These are phyloP conservation scores for Tylopilus sp. DNA, from an alignment of 768 basidiomycete species.

Conservation along the genomic window DNA sequence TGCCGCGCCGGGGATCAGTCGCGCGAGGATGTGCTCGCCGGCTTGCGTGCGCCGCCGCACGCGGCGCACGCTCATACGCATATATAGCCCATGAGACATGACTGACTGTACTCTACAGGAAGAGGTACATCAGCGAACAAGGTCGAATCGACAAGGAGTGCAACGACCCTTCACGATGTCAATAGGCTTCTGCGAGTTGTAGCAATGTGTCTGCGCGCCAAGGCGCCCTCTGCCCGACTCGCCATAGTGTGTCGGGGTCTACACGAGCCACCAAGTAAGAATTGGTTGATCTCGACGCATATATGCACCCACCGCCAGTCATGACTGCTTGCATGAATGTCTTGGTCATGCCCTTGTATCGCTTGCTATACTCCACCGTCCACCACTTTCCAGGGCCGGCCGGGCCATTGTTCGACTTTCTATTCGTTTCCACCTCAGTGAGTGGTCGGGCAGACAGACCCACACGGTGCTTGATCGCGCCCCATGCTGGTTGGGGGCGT, in stretches of 20 bases:
- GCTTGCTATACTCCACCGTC: constrained; percentile 83
- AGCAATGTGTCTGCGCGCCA: constrained; percentile 90
- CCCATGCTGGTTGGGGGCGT: constrained; percentile 74
- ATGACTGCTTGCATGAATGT: constrained; percentile 79
- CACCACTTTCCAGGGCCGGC: constrained; percentile 73
- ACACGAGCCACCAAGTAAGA: background rate
- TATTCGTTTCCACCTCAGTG: constrained; percentile 49
- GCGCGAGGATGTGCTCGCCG: constrained; percentile 52
- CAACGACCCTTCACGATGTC: constrained; percentile 92
- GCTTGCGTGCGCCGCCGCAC: constrained; percentile 39
- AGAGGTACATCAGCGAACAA: too few species aligned
- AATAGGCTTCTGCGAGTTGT: constrained; percentile 28
- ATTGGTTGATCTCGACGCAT: background rate
- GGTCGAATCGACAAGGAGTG: too few species aligned
- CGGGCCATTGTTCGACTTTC: constrained; percentile 41
- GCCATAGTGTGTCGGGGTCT: constrained; percentile 81
- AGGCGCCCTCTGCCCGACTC: constrained; percentile 69
- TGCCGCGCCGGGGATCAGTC: constrained; percentile 54
- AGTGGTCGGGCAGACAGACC: constrained; percentile 67
- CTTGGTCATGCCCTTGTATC: constrained; percentile 77
- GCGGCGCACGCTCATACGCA: constrained; percentile 77
- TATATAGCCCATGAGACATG: constrained; percentile 89
- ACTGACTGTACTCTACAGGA: constrained; percentile 70
- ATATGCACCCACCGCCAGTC: constrained; percentile 63
- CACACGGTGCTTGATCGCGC: constrained; percentile 62